Conservation (phyloP, 2,329 filamentous ascomycete species). For the Thermomyces lanuginosus region DNA sequence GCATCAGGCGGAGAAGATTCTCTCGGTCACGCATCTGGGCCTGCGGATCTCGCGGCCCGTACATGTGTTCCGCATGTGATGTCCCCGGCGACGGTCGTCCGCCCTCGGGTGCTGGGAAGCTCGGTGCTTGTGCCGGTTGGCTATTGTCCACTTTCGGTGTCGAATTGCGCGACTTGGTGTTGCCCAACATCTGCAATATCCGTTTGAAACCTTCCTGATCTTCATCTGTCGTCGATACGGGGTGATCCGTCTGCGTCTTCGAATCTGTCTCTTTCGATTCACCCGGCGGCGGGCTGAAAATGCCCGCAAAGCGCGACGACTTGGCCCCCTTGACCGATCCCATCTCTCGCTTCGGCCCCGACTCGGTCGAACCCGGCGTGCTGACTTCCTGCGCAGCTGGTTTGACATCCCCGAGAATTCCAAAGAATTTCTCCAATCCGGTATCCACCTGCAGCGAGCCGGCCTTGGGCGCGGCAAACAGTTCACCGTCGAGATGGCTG, state of each 20-base stretch:
- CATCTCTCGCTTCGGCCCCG: conserved; percentile 26
- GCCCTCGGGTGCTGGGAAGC: conserved; percentile 17
- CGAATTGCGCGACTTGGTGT: conserved; percentile 29
- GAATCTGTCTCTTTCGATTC: conserved; percentile 29
- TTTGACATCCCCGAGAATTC: conserved; percentile 38
- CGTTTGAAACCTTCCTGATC: conserved; percentile 78
- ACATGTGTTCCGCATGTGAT: conserved; percentile 8
- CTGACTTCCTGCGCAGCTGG: conserved; percentile 20
- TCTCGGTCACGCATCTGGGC: conserved; percentile 52
- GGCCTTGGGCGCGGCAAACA: conserved; percentile 37
- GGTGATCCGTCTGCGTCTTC: conserved; percentile 17
- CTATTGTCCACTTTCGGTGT: conserved; percentile 27
- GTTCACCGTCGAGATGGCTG: conserved; percentile 32
- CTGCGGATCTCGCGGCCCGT: conserved; percentile 25
- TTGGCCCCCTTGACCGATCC: conserved; percentile 40
- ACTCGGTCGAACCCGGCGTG: conserved; percentile 23
- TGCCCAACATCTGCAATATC: conserved; percentile 65
- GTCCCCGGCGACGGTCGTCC: conserved; percentile 9
- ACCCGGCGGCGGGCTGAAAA: conserved; percentile 48
- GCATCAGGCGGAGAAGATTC: conserved; percentile 74
- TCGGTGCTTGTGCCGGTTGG: conserved; percentile 16
- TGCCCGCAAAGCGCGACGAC: conserved; percentile 71
- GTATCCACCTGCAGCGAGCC: conserved; percentile 48
- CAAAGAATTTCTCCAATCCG: conserved; percentile 65
- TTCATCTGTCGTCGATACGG: conserved; percentile 36